Conservation (phyloP, 345 rosid genomes). For the Lumnitzera littorea region DNA sequence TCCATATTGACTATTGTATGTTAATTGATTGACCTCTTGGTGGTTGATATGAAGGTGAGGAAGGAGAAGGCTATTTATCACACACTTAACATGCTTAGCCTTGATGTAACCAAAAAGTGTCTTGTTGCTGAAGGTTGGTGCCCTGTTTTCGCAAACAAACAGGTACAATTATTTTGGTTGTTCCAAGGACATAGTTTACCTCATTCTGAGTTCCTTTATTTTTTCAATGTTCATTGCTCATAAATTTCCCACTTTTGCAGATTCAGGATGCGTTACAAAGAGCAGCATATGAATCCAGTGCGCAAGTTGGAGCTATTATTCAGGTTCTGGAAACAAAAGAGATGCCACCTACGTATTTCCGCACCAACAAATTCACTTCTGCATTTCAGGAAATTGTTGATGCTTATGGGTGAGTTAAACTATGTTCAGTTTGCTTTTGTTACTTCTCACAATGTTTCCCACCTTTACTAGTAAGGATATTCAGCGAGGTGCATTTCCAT, state of each 20-base stretch:
- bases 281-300: constrained; percentile 87
- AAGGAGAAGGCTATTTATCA: constrained; percentile 88
- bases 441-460: background rate
- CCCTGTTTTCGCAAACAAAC: constrained; percentile 83
- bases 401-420: constrained; percentile 77
- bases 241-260: constrained; percentile 35
- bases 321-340: constrained; percentile 82
- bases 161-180: constrained; percentile 29
- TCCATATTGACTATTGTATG: background rate
- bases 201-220: background rate
- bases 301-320: constrained; percentile 89
- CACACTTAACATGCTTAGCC: constrained; percentile 92
- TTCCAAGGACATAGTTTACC: constrained; percentile 1
- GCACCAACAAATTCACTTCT: constrained; percentile 81
- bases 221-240: background rate
- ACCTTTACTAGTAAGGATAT: background rate
- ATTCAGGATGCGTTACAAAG: constrained; percentile 88
- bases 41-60: constrained; percentile 51
- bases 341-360: constrained; percentile 84
- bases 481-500: no score
- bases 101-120: constrained; percentile 93
- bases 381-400: constrained; percentile 97
- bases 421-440: background rate
- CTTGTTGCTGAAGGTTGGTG: constrained; percentile 97
- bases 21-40: background rate